Percentiles rank a stretch among this genome's conserved stretches.
Conservation (phyloP, 139 green algal species). For the Chlamydomonas applanata region DNA sequence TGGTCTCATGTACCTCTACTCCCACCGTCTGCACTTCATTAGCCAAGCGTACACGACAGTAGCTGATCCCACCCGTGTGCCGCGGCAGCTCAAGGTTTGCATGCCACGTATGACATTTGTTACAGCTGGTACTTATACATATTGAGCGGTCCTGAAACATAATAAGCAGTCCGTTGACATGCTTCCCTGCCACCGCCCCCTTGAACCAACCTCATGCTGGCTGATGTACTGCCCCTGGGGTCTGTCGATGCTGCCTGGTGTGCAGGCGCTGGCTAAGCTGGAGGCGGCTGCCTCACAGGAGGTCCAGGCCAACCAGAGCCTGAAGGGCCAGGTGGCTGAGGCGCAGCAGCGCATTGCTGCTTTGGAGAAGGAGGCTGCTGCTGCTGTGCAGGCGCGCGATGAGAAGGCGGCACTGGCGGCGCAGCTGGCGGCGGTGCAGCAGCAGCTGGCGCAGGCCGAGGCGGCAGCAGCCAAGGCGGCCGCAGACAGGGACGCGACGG, state of each 20-base stretch:
- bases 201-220: too few species aligned
- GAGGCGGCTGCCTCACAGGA: conserved; percentile 13
- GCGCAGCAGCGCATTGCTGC: neutral
- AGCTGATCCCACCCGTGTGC: too few species aligned
- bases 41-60: too few species aligned
- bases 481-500: neutral
- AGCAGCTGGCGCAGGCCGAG: conserved; percentile 19
- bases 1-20: too few species aligned
- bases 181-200: too few species aligned
- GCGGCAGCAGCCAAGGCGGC: neutral
- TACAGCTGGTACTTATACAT: too few species aligned
- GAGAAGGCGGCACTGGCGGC: neutral
- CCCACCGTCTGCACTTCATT: too few species aligned
- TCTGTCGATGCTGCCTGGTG: neutral
- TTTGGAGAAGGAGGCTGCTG: conserved; percentile 13
- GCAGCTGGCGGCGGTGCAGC: conserved; percentile 26
- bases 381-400: neutral
- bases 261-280: conserved; percentile 15
- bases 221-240: neutral
- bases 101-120: too few species aligned
- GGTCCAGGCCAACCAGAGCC: neutral
- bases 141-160: too few species aligned
- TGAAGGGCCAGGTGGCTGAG: neutral
- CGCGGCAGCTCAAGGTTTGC: too few species aligned
- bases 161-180: too few species aligned